These are phyloP conservation scores for Coniochaeta sp. DNA, from an alignment of 2,329 filamentous ascomycete genomes.

Conservation along the genomic window DNA sequence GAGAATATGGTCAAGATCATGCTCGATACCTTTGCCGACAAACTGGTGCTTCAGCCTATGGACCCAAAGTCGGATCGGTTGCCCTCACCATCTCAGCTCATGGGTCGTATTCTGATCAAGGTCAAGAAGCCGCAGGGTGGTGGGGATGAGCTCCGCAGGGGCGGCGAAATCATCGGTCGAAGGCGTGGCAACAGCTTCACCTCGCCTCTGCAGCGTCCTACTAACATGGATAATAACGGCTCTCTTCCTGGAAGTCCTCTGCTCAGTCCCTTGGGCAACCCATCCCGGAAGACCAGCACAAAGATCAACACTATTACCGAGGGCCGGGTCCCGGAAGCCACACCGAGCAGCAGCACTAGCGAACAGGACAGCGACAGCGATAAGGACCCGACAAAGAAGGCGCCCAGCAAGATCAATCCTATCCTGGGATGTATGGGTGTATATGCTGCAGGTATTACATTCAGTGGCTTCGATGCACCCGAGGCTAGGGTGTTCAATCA, in stretches of 20 bases:
- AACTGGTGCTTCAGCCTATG: constrained; percentile 69
- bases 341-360: constrained; percentile 57
- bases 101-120: constrained; percentile 81
- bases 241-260: constrained; percentile 48
- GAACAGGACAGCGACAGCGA: constrained; percentile 69
- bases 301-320: constrained; percentile 53
- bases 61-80: constrained; percentile 60
- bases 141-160: constrained; percentile 35
- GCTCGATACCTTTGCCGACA: constrained; percentile 73
- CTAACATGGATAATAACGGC: constrained; percentile 54
- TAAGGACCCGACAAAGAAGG: constrained; percentile 47
- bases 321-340: constrained; percentile 44
- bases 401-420: constrained; percentile 78
- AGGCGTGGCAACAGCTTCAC: constrained; percentile 65
- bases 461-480: constrained; percentile 67
- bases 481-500: constrained; percentile 88
- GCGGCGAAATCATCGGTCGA: constrained; percentile 37
- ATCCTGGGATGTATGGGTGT: constrained; percentile 81
- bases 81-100: constrained; percentile 80
- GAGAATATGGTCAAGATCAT: constrained; percentile 84
- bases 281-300: constrained; percentile 39
- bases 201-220: constrained; percentile 63
- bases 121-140: constrained; percentile 70
- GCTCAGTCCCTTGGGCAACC: constrained; percentile 42
- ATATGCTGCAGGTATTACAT: constrained; percentile 68